These are phyloP conservation scores for Priceomyces medius DNA, from an alignment of 805 yeast species.

Conservation along the genomic window DNA sequence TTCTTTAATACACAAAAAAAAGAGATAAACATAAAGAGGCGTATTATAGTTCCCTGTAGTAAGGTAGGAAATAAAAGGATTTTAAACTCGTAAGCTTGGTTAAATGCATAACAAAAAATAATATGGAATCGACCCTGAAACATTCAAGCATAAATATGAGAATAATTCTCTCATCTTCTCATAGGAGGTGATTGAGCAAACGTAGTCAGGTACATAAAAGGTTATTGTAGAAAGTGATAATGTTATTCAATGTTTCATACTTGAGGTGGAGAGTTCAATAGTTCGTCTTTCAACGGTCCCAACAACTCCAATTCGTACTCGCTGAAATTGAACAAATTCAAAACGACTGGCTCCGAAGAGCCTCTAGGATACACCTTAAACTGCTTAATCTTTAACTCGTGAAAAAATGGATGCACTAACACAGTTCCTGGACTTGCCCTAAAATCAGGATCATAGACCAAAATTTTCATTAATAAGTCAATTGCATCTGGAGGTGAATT, in stretches of 20 bases:
- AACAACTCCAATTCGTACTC: conserved; percentile 59
- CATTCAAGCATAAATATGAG: not conserved
- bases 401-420: conserved; percentile 84
- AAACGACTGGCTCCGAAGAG: conserved; percentile 33
- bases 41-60: not conserved
- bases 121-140: not conserved
- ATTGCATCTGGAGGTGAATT: conserved; percentile 83
- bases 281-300: conserved; percentile 38
- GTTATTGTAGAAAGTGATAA: too few species aligned
- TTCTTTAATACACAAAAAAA: not conserved
- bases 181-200: too few species aligned
- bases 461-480: conserved; percentile 74
- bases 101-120: not conserved
- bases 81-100: not conserved
- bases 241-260: not conserved
- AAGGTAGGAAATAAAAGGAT: not conserved
- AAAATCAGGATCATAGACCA: conserved; percentile 86
- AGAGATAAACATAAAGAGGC: not conserved
- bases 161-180: too few species aligned
- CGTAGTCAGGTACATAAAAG: not conserved
- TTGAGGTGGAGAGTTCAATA: conserved; percentile 13
- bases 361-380: conserved; percentile 59
- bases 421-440: conserved; percentile 81
- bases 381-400: conserved; percentile 66
- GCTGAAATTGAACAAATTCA: conserved; percentile 67